Evolutionary conservation across 495 filamentous ascomycete species (phyloP), one percentile per base, ranked within the genome.

Genomic region (Umbilicaria muhlenbergii): DNA sequence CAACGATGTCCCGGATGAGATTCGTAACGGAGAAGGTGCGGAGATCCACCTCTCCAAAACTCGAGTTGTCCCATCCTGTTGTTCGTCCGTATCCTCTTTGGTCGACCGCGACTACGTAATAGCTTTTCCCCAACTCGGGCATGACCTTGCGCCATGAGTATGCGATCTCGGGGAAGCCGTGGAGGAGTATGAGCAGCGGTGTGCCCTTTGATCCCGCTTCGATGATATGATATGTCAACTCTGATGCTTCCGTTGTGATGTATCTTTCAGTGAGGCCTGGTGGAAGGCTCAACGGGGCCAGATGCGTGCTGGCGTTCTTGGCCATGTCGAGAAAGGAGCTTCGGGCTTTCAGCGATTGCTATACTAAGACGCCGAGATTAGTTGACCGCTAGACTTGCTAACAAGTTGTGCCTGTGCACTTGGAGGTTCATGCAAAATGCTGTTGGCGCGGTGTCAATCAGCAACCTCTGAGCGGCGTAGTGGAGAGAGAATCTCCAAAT

Each of bases 31-130:
- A 65, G 55, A 75, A 82, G 15, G 70, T 71, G 24, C 56, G 48
- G 32, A 82, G 57, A 50, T 81, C 69, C 21, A 73, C 73, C 0
- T 68, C 45, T 38, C 64, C 55, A 49, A 63, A 80, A 5, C 53
- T 42, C 7, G 63, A 55, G 0, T 54, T 63, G 48, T 78, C 69
- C 75, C 77, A 80, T 36, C 74, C 74, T 0, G 63, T 71, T 0
- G 78, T 82, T 36, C 76, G 68, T 13, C 79, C 79, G 51, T 81
- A 84, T 16, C 78, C 78, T 34, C 79, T 70, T 49, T 81, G 76
- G 56, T 84, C 79, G 35, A 72, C 69, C 2, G 78, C 77, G 5
- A 82, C 70, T 42, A 75, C 75, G 57, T 74, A 82, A 28, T 74
- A 74, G 2, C 69, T 61, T 4, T 48, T 55, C 10, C 78, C 72